A percentile compares a stretch with the other conserved stretches of the same genome.
Conservation (phyloP, 2,329 filamentous ascomycete species). For the Hypoxylon sp. region DNA sequence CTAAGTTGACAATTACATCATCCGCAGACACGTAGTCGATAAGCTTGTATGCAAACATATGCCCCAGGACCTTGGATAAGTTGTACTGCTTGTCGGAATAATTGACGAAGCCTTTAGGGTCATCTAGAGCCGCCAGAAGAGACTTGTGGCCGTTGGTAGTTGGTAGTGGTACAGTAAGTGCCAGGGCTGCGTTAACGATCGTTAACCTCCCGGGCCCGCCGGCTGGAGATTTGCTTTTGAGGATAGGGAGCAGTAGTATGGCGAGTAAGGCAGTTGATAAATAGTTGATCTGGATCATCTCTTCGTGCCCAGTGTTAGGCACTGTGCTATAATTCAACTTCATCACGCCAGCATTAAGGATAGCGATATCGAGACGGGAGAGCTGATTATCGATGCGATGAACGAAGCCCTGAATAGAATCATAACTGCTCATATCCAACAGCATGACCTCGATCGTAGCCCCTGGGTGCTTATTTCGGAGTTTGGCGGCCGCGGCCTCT, state of each 20-base stretch:
- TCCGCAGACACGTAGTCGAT: conserved; percentile 57
- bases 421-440: conserved; percentile 65
- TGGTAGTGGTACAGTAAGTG: conserved; percentile 43
- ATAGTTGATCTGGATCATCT: conserved; percentile 30
- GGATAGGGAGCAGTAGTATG: conserved; percentile 30
- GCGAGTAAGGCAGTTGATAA: conserved; percentile 29
- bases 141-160: conserved; percentile 38
- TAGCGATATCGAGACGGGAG: conserved; percentile 26
- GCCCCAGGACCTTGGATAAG: conserved; percentile 28
- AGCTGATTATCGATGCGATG: conserved; percentile 46
- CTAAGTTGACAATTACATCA: conserved; percentile 63
- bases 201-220: conserved; percentile 40
- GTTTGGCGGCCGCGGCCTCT: conserved; percentile 57
- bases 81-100: conserved; percentile 47
- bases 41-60: conserved; percentile 49
- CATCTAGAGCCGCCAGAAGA: conserved; percentile 32
- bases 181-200: conserved; percentile 46
- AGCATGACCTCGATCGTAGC: conserved; percentile 64
- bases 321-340: conserved; percentile 6
- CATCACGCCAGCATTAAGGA: conserved; percentile 33
- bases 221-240: conserved; percentile 27
- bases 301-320: conserved; percentile 26
- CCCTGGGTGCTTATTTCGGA: conserved; percentile 51
- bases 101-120: conserved; percentile 46
- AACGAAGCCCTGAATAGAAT: conserved; percentile 62